phyloP scores from a whole-genome alignment of 2,329 filamentous ascomycete species.

The Xylaria sp. region DNA sequence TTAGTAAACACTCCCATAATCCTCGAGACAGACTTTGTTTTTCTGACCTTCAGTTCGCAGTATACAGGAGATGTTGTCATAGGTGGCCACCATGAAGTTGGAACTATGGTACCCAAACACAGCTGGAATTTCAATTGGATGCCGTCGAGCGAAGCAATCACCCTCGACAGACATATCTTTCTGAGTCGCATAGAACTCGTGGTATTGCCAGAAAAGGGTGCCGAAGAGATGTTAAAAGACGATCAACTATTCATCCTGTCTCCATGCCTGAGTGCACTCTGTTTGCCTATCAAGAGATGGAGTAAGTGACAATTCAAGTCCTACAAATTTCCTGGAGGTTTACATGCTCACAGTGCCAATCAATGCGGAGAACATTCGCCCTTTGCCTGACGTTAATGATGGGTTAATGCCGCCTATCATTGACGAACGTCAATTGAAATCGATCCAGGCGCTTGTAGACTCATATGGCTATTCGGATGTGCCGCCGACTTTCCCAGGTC shows the following conservation, averaged over 20 bases:
- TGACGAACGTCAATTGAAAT: background rate
- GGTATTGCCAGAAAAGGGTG: background rate
- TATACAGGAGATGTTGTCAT: background rate
- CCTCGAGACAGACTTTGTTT: background rate
- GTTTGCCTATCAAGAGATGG: background rate
- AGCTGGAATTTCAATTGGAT: background rate
- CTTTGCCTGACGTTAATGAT: background rate
- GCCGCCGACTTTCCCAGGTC: background rate
- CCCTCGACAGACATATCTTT: background rate
- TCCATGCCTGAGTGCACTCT: constrained; percentile 5
- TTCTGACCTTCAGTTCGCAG: background rate
- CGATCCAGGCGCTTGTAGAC: background rate
- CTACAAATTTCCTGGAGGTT: background rate
- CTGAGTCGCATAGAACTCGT: background rate
- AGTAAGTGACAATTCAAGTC: background rate
- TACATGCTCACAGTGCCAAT: background rate
- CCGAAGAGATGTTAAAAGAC: background rate
- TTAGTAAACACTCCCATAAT: background rate
- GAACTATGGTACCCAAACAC: background rate
- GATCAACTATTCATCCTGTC: constrained; percentile 8
- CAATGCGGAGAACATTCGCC: constrained; percentile 1
- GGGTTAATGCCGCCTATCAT: background rate
- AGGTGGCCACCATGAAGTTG: background rate
- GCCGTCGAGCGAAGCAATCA: constrained; percentile 1
- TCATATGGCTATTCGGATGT: background rate